These are phyloP conservation scores for Leccinum solheimii DNA, from an alignment of 1,284 basidiomycete genomes.

Conservation along the genomic window DNA sequence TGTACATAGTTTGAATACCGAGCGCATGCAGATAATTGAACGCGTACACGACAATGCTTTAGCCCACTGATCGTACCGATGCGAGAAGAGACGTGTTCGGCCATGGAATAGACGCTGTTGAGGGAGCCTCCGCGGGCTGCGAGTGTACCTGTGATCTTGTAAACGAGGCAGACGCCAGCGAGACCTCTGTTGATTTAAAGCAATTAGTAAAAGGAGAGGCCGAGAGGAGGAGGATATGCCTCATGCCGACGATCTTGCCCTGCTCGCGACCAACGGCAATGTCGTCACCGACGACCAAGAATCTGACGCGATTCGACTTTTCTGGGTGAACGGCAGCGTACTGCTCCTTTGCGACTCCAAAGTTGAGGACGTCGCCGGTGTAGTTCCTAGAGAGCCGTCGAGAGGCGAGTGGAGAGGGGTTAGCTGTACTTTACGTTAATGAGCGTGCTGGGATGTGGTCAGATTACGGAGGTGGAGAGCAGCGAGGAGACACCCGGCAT, in stretches of 20 bases:
- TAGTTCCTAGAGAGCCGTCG: conserved; percentile 58
- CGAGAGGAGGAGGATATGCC: conserved; percentile 46
- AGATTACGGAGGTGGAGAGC: conserved; percentile 1
- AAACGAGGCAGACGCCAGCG: conserved; percentile 87
- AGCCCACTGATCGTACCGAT: conserved; percentile 81
- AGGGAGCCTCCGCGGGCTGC: conserved; percentile 72
- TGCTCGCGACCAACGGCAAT: conserved; percentile 83
- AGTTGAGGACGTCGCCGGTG: conserved; percentile 90
- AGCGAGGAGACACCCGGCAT: conserved; percentile 65
- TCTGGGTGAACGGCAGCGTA: conserved; percentile 71
- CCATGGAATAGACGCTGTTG: conserved; percentile 71
- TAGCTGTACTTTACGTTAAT: conserved; percentile 78
- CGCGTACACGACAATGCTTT: conserved; percentile 82
- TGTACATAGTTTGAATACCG: conserved; percentile 28
- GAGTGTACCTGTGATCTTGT: conserved; percentile 88
- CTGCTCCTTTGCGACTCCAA: conserved; percentile 89
- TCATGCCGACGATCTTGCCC: conserved; percentile 78
- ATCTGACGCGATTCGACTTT: conserved; percentile 68
- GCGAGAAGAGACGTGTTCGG: conserved; percentile 66
- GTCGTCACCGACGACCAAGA: conserved; percentile 90
- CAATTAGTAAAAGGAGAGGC: background rate
- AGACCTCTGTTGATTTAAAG: conserved; percentile 57
- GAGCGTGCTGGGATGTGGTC: conserved; percentile 53
- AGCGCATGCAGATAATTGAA: background rate
- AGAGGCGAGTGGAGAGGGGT: background rate